These are phyloP conservation scores for Coniosporium apollinis DNA, from an alignment of 495 filamentous ascomycete species.

Conservation along the genomic window DNA sequence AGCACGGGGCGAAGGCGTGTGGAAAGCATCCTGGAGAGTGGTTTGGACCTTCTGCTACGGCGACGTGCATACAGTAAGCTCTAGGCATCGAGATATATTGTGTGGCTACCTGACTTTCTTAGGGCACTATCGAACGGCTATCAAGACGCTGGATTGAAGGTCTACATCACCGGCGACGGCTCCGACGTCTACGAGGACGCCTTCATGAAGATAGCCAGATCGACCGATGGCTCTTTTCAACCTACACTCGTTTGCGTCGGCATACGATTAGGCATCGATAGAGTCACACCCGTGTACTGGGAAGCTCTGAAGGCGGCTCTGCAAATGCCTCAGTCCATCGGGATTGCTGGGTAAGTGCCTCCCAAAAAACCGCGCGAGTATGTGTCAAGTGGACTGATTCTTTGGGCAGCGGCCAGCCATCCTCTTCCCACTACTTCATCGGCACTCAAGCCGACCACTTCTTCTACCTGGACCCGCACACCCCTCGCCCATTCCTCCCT, in stretches of 20 bases:
- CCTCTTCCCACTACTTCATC: conserved; percentile 90
- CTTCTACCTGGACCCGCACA: conserved; percentile 93
- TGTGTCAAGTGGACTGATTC: neutral
- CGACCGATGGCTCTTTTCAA: conserved; percentile 44
- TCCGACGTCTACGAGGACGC: conserved; percentile 84
- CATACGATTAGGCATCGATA: conserved; percentile 78
- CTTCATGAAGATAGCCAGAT: conserved; percentile 56
- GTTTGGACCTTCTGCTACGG: conserved; percentile 97
- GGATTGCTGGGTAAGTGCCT: conserved; percentile 76
- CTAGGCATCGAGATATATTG: neutral
- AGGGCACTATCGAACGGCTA: conserved; percentile 57
- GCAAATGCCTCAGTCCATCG: conserved; percentile 76
- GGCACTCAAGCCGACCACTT: conserved; percentile 79
- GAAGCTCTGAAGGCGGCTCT: conserved; percentile 67
- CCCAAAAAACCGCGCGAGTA: neutral
- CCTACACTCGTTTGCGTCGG: conserved; percentile 84
- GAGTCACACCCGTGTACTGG: conserved; percentile 84
- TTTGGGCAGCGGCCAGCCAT: conserved; percentile 61
- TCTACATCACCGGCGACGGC: conserved; percentile 81
- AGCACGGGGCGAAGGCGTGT: conserved; percentile 72
- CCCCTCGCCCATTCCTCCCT: conserved; percentile 51
- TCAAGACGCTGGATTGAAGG: conserved; percentile 40
- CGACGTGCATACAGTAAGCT: conserved; percentile 84
- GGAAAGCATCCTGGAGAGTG: conserved; percentile 93
- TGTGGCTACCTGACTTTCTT: conserved; percentile 13